phyloP scores from a whole-genome alignment of 495 filamentous ascomycete genomes.

The Aspergillus coremiiformis region DNA sequence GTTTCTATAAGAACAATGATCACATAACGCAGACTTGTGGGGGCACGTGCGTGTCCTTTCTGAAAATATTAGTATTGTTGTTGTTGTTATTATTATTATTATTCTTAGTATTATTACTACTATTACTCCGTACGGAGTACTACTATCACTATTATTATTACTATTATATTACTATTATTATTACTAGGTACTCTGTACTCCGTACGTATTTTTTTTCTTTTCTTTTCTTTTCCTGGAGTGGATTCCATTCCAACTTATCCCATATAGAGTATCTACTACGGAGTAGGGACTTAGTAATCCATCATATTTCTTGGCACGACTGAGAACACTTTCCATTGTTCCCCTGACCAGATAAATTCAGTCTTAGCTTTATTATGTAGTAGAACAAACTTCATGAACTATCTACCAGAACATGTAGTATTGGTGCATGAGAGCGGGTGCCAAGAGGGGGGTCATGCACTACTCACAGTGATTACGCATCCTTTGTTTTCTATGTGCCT shows the following conservation, averaged over 20 bases:
- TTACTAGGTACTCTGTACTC: no score
- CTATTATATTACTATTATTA: no score
- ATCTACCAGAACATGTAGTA: background rate
- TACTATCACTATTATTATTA: no score
- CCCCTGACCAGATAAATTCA: background rate
- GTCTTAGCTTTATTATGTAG: background rate
- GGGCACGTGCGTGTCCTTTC: no score
- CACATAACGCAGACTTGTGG: background rate
- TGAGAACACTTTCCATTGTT: background rate
- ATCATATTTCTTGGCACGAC: no score
- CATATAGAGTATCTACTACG: background rate
- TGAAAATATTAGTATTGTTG: no score
- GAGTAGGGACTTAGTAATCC: no score
- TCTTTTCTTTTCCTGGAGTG: background rate
- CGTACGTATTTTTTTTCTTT: background rate
- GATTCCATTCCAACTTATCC: background rate
- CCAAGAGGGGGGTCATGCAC: constrained; percentile 7
- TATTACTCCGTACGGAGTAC: no score
- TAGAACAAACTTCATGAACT: background rate
- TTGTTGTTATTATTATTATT: no score
- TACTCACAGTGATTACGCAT: constrained; percentile 10
- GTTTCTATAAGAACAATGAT: background rate
- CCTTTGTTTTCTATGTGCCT: constrained; percentile 1
- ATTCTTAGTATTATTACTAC: no score
- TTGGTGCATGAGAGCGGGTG: background rate